Evolutionary conservation across 73 alveolate species (phyloP).

Genomic region (Strombidium stylifer): DNA sequence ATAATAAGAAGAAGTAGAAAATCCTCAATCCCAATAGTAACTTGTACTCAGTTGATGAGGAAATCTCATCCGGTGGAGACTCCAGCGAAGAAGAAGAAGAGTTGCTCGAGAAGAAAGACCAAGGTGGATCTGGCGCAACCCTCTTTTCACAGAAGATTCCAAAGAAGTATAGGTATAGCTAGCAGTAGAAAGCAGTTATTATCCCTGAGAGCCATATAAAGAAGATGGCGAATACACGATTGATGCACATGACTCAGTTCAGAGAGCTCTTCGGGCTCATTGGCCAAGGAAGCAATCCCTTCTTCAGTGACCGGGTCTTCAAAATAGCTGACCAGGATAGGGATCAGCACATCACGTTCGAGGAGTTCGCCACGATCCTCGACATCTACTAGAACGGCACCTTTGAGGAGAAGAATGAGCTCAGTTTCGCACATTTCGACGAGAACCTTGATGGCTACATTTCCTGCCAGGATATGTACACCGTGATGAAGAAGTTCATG

Average conservation of each 20-base stretch:
- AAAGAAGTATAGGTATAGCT: neutral
- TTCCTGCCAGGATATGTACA: slow-evolving; percentile 26
- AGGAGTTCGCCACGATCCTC: slow-evolving; percentile 38
- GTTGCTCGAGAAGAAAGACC: neutral
- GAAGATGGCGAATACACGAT: neutral
- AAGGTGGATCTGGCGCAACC: slow-evolving; percentile 3
- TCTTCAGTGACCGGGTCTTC: slow-evolving; percentile 38
- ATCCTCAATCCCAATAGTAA: too few relatives aligned
- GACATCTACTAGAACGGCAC: slow-evolving; percentile 38
- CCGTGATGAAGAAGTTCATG: slow-evolving; percentile 14
- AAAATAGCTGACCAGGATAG: slow-evolving; percentile 31
- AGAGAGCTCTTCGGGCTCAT: slow-evolving; percentile 39
- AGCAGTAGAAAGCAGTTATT: slow-evolving; percentile 7
- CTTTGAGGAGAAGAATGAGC: slow-evolving; percentile 49
- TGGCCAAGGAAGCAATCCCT: slow-evolving; percentile 45
- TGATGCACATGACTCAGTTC: slow-evolving; percentile 20
- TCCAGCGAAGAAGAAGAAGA: neutral
- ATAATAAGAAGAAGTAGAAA: too few relatives aligned
- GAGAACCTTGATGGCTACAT: slow-evolving; percentile 24
- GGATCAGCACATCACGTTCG: slow-evolving; percentile 26
- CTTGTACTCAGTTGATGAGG: neutral
- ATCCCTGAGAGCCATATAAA: neutral
- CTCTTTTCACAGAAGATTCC: neutral
- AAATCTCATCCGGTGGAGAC: neutral
- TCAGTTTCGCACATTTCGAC: slow-evolving; percentile 33